These are phyloP conservation scores for Hygrocybe coccinea DNA, from an alignment of 768 basidiomycete genomes.

Conservation along the genomic window DNA sequence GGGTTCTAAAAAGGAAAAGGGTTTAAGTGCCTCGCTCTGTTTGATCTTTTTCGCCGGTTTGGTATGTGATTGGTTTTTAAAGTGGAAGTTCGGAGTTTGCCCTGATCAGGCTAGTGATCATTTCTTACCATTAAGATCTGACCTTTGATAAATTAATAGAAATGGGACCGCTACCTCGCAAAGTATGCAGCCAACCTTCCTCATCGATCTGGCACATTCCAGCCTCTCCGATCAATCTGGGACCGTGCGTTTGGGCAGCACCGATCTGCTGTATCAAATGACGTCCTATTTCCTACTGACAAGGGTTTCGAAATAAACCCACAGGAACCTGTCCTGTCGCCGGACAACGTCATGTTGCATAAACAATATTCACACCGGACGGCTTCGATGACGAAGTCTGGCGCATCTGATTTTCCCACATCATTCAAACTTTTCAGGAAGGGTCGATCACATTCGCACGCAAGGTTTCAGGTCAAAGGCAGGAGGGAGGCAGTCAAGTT, in stretches of 20 bases:
- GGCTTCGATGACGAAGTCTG: too few species aligned
- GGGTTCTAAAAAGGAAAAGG: constrained; percentile 54
- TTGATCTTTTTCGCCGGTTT: constrained; percentile 47
- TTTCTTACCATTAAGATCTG: not conserved
- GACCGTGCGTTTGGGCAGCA: constrained; percentile 38
- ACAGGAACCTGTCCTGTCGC: too few species aligned
- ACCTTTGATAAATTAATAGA: constrained; percentile 30
- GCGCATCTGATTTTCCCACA: constrained; percentile 20
- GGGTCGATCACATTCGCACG: constrained; percentile 15
- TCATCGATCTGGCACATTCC: constrained; percentile 55
- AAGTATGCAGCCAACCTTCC: constrained; percentile 54
- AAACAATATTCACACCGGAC: too few species aligned
- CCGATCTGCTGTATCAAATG: not conserved
- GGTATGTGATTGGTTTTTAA: constrained; percentile 51
- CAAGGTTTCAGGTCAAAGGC: constrained; percentile 15
- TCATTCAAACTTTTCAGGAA: constrained; percentile 20
- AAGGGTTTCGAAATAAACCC: constrained; percentile 15
- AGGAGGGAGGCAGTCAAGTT: constrained; percentile 27
- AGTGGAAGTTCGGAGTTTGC: constrained; percentile 54
- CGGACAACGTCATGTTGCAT: too few species aligned
- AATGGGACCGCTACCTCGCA: constrained; percentile 66
- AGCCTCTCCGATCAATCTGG: constrained; percentile 50
- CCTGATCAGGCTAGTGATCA: constrained; percentile 54
- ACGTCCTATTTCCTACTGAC: constrained; percentile 13
- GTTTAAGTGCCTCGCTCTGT: constrained; percentile 53